phyloP scores from a whole-genome alignment of 441 rosid genomes.

The Populus trichocarpa region DNA sequence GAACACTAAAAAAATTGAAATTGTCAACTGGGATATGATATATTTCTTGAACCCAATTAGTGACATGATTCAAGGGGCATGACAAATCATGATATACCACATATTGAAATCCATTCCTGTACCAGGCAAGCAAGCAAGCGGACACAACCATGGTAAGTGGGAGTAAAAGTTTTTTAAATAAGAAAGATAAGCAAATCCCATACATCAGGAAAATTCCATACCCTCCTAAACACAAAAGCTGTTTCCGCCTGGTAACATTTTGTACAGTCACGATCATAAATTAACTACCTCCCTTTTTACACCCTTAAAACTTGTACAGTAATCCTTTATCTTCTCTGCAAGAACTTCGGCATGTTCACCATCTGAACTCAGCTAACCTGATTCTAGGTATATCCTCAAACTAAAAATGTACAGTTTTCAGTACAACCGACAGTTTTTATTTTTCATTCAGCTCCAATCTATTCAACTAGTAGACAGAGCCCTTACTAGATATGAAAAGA shows the following conservation, averaged over 20 bases:
- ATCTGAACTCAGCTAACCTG: constrained; percentile 40
- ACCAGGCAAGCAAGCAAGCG: not conserved
- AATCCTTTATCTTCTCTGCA: constrained; percentile 25
- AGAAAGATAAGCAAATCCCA: constrained; percentile 14
- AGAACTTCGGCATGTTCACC: constrained; percentile 30
- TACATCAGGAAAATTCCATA: constrained; percentile 30
- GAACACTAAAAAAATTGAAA: too few relatives aligned
- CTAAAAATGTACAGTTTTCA: constrained; percentile 55
- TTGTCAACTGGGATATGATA: too few relatives aligned
- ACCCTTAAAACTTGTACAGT: constrained; percentile 40
- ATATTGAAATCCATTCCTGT: not conserved
- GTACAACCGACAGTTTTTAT: constrained; percentile 42
- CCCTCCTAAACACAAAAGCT: constrained; percentile 30
- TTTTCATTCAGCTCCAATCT: constrained; percentile 40
- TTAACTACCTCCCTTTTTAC: constrained; percentile 38
- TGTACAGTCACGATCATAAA: constrained; percentile 38
- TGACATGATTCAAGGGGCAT: not conserved
- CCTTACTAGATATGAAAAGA: constrained; percentile 19
- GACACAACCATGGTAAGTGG: not conserved
- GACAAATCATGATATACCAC: not conserved
- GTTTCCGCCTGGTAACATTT: constrained; percentile 26
- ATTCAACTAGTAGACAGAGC: constrained; percentile 38
- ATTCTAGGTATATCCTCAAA: constrained; percentile 46
- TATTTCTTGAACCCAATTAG: not conserved
- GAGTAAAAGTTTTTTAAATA: constrained; percentile 17